phyloP scores from a whole-genome alignment of 1,284 basidiomycete species.

The Tilletia setariae region DNA sequence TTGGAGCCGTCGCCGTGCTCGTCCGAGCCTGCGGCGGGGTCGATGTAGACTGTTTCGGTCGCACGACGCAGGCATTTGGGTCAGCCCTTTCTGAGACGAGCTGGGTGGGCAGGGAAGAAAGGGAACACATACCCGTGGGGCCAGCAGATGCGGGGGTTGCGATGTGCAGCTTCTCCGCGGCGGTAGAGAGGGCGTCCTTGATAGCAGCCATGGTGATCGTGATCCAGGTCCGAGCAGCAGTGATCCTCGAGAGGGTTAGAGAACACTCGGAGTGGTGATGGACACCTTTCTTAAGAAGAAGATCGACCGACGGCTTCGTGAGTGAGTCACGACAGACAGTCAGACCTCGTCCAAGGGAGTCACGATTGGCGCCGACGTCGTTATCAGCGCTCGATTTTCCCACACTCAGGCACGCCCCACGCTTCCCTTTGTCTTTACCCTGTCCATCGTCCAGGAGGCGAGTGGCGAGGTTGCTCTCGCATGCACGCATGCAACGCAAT shows the following conservation, averaged over 20 bases:
- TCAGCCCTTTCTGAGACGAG: too few relatives aligned
- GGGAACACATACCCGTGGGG: not conserved
- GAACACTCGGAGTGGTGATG: not conserved
- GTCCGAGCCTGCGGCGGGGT: constrained; percentile 47
- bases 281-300: not conserved
- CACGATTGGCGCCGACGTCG: too few relatives aligned
- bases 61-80: too few relatives aligned
- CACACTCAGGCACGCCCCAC: too few relatives aligned
- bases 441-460: too few relatives aligned
- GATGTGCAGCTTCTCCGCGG: constrained; percentile 43
- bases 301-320: not conserved
- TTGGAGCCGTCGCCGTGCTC: constrained; percentile 42
- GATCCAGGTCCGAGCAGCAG: not conserved
- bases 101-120: not conserved
- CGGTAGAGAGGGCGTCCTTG: constrained; percentile 42
- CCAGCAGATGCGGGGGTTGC: not conserved
- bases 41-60: constrained; percentile 43
- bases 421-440: too few relatives aligned
- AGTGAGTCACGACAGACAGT: not conserved
- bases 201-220: constrained; percentile 34
- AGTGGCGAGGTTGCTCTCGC: too few relatives aligned
- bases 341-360: too few relatives aligned
- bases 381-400: too few relatives aligned
- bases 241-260: not conserved
- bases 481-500: too few relatives aligned